phyloP scores from a whole-genome alignment of 2,329 filamentous ascomycete species.

The Penicillium sp. region DNA sequence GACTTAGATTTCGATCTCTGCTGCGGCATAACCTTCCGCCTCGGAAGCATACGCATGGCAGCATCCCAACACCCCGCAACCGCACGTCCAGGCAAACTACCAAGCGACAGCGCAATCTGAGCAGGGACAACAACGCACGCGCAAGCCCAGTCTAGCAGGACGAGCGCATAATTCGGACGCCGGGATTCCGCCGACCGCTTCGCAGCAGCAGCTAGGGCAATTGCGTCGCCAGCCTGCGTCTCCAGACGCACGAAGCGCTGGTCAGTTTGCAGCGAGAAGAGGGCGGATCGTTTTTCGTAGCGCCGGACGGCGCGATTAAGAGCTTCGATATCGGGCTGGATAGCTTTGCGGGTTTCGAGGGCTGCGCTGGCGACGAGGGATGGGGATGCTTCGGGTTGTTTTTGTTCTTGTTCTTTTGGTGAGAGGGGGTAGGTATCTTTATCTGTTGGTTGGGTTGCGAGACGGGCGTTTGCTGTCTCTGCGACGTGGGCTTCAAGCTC shows the following conservation, averaged over 20 bases:
- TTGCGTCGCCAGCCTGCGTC: conserved; percentile 69
- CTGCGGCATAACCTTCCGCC: not conserved
- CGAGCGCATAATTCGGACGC: conserved; percentile 29
- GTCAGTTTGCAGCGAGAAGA: conserved; percentile 74
- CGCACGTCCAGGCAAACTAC: conserved; percentile 34
- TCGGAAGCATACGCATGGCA: conserved; percentile 9
- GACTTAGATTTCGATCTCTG: not conserved
- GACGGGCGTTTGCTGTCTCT: conserved; percentile 33
- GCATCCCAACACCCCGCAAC: conserved; percentile 19
- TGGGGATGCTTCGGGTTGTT: conserved; percentile 36
- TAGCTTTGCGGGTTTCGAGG: conserved; percentile 59
- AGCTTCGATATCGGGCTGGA: conserved; percentile 82
- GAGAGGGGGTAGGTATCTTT: conserved; percentile 2
- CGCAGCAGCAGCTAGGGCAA: conserved; percentile 76
- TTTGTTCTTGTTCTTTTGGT: conserved; percentile 3
- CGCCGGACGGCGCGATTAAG: conserved; percentile 83
- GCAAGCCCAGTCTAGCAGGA: conserved; percentile 39
- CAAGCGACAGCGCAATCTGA: conserved; percentile 32
- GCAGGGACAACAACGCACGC: conserved; percentile 38
- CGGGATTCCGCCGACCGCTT: conserved; percentile 31
- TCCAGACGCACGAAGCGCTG: conserved; percentile 72
- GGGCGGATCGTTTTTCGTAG: conserved; percentile 83
- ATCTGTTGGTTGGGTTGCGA: conserved; percentile 1
- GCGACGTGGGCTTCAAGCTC: conserved; percentile 63
- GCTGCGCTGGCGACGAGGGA: conserved; percentile 42